These are phyloP conservation scores for Aspergillus terreus DNA, from an alignment of 2,329 filamentous ascomycete species.

Conservation along the genomic window DNA sequence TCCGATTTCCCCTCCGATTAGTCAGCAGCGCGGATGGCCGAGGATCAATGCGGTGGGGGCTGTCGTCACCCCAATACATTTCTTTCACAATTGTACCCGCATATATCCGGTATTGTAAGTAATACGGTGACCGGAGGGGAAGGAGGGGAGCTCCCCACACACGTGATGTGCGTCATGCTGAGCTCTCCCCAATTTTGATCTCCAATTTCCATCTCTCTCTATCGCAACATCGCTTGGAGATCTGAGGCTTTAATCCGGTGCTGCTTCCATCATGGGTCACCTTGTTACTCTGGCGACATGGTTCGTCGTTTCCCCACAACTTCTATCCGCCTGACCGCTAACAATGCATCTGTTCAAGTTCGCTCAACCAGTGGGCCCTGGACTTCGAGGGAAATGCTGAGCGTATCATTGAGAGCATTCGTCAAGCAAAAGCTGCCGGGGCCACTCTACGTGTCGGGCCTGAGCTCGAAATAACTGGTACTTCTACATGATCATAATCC, in stretches of 20 bases:
- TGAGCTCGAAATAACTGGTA: slow-evolving; percentile 53
- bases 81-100: too few relatives aligned
- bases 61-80: too few relatives aligned
- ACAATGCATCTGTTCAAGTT: slow-evolving; percentile 16
- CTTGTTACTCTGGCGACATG: slow-evolving; percentile 45
- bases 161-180: slow-evolving; percentile 22
- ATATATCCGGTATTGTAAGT: background rate
- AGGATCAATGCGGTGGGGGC: background rate
- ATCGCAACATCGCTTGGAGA: too few relatives aligned
- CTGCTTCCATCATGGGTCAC: slow-evolving; percentile 32
- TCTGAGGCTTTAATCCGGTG: background rate
- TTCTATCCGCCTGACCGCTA: slow-evolving; percentile 4
- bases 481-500: too few relatives aligned
- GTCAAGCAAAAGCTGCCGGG: slow-evolving; percentile 55
- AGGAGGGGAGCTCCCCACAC: slow-evolving; percentile 22
- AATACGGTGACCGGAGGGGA: slow-evolving; percentile 15
- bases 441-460: slow-evolving; percentile 61
- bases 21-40: background rate
- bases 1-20: slow-evolving; percentile 7
- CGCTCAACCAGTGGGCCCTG: slow-evolving; percentile 50
- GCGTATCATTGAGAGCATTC: slow-evolving; percentile 62
- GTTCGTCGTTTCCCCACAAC: slow-evolving; percentile 14
- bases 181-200: slow-evolving; percentile 12
- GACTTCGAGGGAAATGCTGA: slow-evolving; percentile 62
- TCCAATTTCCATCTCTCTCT: background rate